Percentiles rank a stretch among this genome's conserved stretches.
Conservation (phyloP, 2,329 filamentous ascomycete genomes). For the Botrytis fragariae region DNA sequence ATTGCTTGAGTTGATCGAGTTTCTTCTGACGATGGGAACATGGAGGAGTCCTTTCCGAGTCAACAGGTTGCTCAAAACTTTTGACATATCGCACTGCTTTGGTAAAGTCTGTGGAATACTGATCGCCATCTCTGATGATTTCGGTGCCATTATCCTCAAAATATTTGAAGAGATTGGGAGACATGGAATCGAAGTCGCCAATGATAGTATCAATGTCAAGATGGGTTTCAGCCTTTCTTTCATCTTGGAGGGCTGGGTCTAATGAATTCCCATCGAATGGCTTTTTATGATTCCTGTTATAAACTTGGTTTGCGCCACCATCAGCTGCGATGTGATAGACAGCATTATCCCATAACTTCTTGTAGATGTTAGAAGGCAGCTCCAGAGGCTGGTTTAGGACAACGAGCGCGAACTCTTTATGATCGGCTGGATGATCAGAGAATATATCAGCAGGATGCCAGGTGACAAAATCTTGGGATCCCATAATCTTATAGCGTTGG, state of each 20-base stretch:
- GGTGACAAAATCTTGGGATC: conserved; percentile 21
- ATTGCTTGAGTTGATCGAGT: conserved; percentile 23
- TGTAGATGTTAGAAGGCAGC: conserved; percentile 40
- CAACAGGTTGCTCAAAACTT: conserved; percentile 21
- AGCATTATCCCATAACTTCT: conserved; percentile 43
- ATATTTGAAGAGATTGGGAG: conserved; percentile 54
- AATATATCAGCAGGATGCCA: conserved; percentile 42
- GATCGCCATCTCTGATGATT: conserved; percentile 71
- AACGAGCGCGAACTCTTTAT: conserved; percentile 49
- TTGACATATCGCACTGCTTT: conserved; percentile 68
- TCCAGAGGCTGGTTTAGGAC: conserved; percentile 62
- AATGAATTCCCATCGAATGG: not conserved
- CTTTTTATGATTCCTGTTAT: conserved; percentile 40
- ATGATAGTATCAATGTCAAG: conserved; percentile 60
- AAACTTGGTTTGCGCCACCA: conserved; percentile 80
- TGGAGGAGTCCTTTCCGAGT: not conserved
- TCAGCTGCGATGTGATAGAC: conserved; percentile 76
- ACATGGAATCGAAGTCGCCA: conserved; percentile 87
- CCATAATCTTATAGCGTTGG: not conserved
- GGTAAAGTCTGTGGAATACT: conserved; percentile 86
- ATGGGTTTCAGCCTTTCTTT: conserved; percentile 30
- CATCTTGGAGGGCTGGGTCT: not conserved
- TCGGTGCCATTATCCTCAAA: conserved; percentile 48
- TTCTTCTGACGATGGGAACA: conserved; percentile 1
- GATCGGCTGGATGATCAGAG: conserved; percentile 24